phyloP scores from a whole-genome alignment of 73 alveolate genomes.

The Paramecium primaurelia region DNA sequence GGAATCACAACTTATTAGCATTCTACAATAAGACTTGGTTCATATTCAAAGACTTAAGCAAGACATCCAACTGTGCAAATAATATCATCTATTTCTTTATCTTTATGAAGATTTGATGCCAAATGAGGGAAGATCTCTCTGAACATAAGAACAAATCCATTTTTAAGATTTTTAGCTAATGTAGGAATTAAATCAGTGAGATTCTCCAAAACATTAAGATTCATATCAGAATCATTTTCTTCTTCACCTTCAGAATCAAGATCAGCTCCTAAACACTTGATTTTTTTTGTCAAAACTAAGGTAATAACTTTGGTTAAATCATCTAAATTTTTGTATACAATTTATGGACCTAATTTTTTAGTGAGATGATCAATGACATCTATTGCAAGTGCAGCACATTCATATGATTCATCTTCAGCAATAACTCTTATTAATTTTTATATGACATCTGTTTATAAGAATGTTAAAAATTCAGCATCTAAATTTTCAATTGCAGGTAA shows the following conservation, averaged over 20 bases:
- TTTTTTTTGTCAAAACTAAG: conserved; percentile 26
- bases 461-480: conserved; percentile 26
- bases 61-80: conserved; percentile 58
- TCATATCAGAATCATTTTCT: conserved; percentile 55
- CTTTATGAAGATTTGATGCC: neutral
- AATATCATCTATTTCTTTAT: conserved; percentile 53
- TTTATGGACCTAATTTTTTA: conserved; percentile 51
- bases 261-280: conserved; percentile 38
- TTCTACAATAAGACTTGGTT: conserved; percentile 40
- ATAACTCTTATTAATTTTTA: conserved; percentile 45
- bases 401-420: conserved; percentile 51
- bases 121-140: conserved; percentile 35
- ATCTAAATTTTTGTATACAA: conserved; percentile 44
- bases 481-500: conserved; percentile 40
- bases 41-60: conserved; percentile 47
- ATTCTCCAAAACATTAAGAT: conserved; percentile 31
- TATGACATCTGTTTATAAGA: conserved; percentile 32
- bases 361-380: conserved; percentile 46
- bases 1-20: conserved; percentile 20
- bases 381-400: conserved; percentile 56
- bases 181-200: conserved; percentile 58
- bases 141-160: conserved; percentile 42
- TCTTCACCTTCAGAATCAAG: conserved; percentile 50
- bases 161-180: conserved; percentile 27
- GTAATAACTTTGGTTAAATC: conserved; percentile 35